phyloP scores from a whole-genome alignment of 1,139 yeast genomes.

The Blastobotrys buckinghamii region DNA sequence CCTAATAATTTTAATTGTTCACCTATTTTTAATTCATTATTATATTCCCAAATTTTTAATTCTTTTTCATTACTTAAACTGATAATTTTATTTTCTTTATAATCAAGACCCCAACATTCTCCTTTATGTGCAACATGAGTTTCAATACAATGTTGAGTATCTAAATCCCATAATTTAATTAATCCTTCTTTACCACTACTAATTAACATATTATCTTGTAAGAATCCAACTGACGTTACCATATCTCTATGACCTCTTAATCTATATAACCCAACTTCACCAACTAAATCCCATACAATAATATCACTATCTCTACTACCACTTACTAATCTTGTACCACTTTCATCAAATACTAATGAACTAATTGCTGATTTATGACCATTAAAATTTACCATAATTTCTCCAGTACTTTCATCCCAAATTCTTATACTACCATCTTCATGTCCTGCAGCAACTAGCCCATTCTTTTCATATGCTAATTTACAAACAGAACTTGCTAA shows the following conservation, averaged over 20 bases:
- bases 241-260: constrained; percentile 86
- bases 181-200: constrained; percentile 86
- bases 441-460: constrained; percentile 83
- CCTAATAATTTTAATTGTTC: constrained; percentile 46
- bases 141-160: constrained; percentile 84
- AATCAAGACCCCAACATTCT: constrained; percentile 78
- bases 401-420: constrained; percentile 84
- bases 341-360: constrained; percentile 58
- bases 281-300: constrained; percentile 91
- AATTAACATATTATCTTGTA: constrained; percentile 55
- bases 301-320: constrained; percentile 83
- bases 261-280: constrained; percentile 83
- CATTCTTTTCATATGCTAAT: constrained; percentile 49
- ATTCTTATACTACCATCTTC: constrained; percentile 80
- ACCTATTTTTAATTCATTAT: constrained; percentile 48
- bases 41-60: constrained; percentile 73
- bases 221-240: constrained; percentile 63
- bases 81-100: constrained; percentile 34
- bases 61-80: constrained; percentile 81
- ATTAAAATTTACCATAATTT: constrained; percentile 71
- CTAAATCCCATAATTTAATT: constrained; percentile 87
- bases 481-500: constrained; percentile 44
- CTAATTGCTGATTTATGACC: constrained; percentile 84
- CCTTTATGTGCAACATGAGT: constrained; percentile 92
- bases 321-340: constrained; percentile 79